phyloP scores from a whole-genome alignment of 192 early-diverging fungal genomes.

The Dimargaris cristalligena region DNA sequence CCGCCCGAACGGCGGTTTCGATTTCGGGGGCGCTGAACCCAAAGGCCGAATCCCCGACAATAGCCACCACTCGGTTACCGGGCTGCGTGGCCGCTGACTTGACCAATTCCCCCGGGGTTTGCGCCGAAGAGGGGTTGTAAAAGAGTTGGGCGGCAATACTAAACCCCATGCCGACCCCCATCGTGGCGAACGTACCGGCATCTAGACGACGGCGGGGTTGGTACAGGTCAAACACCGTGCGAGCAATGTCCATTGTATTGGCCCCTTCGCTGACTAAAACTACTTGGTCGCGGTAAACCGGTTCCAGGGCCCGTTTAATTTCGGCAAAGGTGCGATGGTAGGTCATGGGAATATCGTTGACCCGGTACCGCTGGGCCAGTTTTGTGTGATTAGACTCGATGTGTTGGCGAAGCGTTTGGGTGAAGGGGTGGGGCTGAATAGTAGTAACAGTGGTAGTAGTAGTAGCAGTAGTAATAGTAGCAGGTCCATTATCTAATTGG shows the following conservation, averaged over 20 bases:
- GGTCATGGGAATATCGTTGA: slow-evolving; percentile 32
- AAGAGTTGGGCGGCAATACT: slow-evolving; percentile 47
- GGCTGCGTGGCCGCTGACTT: no score
- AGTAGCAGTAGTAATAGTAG: no score
- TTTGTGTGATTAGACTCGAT: slow-evolving; percentile 26
- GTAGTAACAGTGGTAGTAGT: no score
- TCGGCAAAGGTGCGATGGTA: slow-evolving; percentile 52
- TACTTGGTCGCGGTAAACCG: slow-evolving; percentile 19
- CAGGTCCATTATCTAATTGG: neutral
- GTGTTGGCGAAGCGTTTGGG: slow-evolving; percentile 17
- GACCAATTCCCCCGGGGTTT: no score
- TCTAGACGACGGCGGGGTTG: slow-evolving; percentile 45
- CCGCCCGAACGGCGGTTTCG: slow-evolving; percentile 45
- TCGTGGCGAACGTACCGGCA: slow-evolving; percentile 56
- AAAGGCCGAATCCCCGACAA: slow-evolving; percentile 65
- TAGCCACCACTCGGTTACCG: slow-evolving; percentile 35
- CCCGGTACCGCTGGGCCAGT: slow-evolving; percentile 22
- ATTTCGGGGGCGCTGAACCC: slow-evolving; percentile 67
- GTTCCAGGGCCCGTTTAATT: slow-evolving; percentile 39
- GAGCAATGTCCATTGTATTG: slow-evolving; percentile 66
- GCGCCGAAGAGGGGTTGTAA: no score
- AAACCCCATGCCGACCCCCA: slow-evolving; percentile 66
- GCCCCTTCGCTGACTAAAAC: slow-evolving; percentile 58
- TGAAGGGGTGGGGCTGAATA: no score
- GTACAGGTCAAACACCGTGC: slow-evolving; percentile 46